A percentile compares a stretch with the other conserved stretches of the same genome.
Evolutionary conservation across 176 grass and related monocot genomes (phyloP).

Genomic region (Chloris gayana): DNA sequence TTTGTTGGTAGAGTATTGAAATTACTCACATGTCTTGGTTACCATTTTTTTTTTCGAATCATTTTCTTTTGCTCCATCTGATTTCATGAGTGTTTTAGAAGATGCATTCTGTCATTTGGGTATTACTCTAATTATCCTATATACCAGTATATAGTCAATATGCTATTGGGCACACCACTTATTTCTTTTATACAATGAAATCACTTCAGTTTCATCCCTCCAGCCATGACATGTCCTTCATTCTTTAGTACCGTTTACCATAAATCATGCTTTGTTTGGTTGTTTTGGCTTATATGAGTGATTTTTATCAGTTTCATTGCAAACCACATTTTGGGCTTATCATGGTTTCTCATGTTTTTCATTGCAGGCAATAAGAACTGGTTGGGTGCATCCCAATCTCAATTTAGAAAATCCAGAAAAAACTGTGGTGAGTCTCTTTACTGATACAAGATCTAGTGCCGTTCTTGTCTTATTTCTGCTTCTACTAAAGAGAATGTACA

Average conservation of each 20-base stretch:
- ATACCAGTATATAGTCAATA: too few relatives aligned
- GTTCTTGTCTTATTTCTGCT: neutral
- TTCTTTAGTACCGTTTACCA: slow-evolving; percentile 6
- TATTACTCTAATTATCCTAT: too few relatives aligned
- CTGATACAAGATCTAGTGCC: neutral
- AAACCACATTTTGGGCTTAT: neutral
- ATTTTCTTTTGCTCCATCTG: too few relatives aligned
- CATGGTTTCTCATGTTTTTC: slow-evolving; percentile 23
- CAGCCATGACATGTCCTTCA: neutral
- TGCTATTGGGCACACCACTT: too few relatives aligned
- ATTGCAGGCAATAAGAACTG: slow-evolving; percentile 96
- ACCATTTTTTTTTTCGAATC: too few relatives aligned
- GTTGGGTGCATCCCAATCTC: slow-evolving; percentile 98
- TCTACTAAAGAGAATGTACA: neutral
- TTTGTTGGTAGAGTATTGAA: too few relatives aligned
- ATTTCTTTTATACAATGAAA: neutral
- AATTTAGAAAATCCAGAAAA: slow-evolving; percentile 95
- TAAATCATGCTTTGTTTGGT: neutral
- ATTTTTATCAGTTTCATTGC: neutral
- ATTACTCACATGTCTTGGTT: too few relatives aligned
- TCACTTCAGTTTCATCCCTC: slow-evolving; percentile 19
- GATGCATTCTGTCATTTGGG: too few relatives aligned
- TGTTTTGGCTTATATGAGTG: slow-evolving; percentile 4
- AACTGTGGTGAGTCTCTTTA: slow-evolving; percentile 69
- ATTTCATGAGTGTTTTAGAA: neutral